Evolutionary conservation across 2,329 filamentous ascomycete species (phyloP), one percentile per base, ranked within the genome.

Genomic region (Myriosclerotinia curreyana): DNA sequence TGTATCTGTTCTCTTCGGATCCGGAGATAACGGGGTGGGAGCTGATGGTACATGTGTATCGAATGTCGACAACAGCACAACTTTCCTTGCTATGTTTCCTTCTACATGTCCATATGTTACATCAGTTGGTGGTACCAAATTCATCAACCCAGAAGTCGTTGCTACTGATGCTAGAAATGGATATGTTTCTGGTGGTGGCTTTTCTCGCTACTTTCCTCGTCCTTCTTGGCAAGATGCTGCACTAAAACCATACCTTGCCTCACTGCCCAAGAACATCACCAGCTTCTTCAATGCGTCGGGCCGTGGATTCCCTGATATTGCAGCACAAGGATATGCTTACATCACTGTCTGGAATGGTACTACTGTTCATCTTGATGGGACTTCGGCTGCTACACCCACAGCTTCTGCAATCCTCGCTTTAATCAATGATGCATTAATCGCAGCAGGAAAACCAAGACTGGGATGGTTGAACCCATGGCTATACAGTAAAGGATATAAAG

Each of bases 101-200:
- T 82, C 82, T 0, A 81, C 82, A 0, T 91, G 88, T 69, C 87
- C 87, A 0, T 90, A 83, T 73, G 82, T 90, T 15, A 90, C 87
- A 0, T 76, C 81, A 2, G 82, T 90, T 1, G 87, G 88, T 17
- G 86, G 70, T 3, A 76, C 74, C 20, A 69, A 69, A 5, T 69
- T 71, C 2, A 72, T 75, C 5, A 61, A 65, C 48, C 78, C 78
- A 0, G 75, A 79, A 5, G 70, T 69, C 1, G 81, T 77, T 3
- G 78, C 82, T 14, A 62, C 54, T 2, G 67, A 68, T 49, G 14
- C 59, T 5, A 75, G 77, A 22, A 66, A 68, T 36, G 65, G 62
- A 2, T 70, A 65, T 2, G 67, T 66, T 8, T 81, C 79, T 62
- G 76, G 78, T 2, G 82, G 82, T 3, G 82, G 82, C 4, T 84